Conservation (phyloP, 2,329 filamentous ascomycete species). For the Pestalotiopsis sp. region DNA sequence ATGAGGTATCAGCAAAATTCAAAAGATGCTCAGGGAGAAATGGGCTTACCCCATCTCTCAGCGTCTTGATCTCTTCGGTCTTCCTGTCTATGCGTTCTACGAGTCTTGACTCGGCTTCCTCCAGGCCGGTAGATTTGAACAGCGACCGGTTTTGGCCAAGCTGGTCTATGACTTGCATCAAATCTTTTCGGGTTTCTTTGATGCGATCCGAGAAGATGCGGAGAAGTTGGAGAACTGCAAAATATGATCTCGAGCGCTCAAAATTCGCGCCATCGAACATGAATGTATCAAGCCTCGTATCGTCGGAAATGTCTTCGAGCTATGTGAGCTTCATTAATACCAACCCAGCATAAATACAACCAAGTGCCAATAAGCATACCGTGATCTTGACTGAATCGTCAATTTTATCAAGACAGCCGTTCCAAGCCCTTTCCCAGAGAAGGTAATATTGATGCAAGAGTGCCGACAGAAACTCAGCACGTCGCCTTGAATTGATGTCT, state of each 20-base stretch:
- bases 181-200: neutral
- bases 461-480: neutral
- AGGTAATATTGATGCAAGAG: neutral
- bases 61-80: neutral
- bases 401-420: neutral
- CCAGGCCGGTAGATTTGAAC: neutral
- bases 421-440: neutral
- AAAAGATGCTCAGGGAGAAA: rapidly evolving
- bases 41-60: neutral
- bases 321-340: neutral
- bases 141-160: neutral
- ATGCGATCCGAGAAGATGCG: neutral
- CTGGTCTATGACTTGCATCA: neutral
- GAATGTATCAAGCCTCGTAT: neutral
- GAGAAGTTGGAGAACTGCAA: neutral
- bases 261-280: neutral
- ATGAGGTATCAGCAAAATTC: neutral
- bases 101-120: neutral
- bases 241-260: neutral
- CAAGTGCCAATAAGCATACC: neutral
- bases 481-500: no score
- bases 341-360: neutral
- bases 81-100: neutral
- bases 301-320: neutral
- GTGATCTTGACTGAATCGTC: neutral